Base-by-base conservation (phyloP, 1,139 yeast species). In the Saccharomyces pastorianus region DNA sequence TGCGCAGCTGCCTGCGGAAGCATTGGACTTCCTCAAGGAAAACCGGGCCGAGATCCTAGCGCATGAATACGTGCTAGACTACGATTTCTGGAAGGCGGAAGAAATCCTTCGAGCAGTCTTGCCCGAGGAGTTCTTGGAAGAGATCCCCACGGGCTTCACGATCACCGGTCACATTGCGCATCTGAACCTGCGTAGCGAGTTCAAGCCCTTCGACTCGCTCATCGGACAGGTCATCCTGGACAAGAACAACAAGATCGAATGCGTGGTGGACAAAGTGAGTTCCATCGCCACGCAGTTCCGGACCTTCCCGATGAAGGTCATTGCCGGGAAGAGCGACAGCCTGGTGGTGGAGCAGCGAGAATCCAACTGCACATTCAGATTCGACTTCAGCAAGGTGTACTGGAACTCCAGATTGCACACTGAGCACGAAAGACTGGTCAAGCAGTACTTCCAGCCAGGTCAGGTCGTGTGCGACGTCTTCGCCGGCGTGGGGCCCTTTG, bases 401-500 rank as follows among this genome's bases (percentile, higher is more conserved):
- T 95, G 99, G 99, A 95, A 95, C 71, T 89, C 98, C 13, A 79
- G 99, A 61, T 76, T 95, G 53, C 95, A 90, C 63, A 87, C 96
- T 0, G 99, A 95, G 65, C 99, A 95, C 70, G 95, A 84, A 53
- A 76, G 98, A 56, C 72, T 95, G 51, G 84, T 93, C 8, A 66
- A 72, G 2, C 65, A 71, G 41, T 70, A 68, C 54, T 91, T 95
- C 66, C 66, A 78, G 58, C 75, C 79, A 2, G 78, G 83, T 9
- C 87, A 85, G 57, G 87, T 88, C 2, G 88, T 95, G 0, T 89
- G 90, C 61, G 99, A 95, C 73, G 98, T 90, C 0, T 88, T 95
- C 80, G 99, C 97, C 0, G 99, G 99, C 41, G 99, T 95, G 2
- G 99, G 99, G 0, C 99, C 99, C 2, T 95, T 95, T 74, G 95